Percentiles rank a stretch among this genome's conserved stretches.
phyloP scores from a whole-genome alignment of 345 rosid species.

The Diplotaxis tenuifolia region DNA sequence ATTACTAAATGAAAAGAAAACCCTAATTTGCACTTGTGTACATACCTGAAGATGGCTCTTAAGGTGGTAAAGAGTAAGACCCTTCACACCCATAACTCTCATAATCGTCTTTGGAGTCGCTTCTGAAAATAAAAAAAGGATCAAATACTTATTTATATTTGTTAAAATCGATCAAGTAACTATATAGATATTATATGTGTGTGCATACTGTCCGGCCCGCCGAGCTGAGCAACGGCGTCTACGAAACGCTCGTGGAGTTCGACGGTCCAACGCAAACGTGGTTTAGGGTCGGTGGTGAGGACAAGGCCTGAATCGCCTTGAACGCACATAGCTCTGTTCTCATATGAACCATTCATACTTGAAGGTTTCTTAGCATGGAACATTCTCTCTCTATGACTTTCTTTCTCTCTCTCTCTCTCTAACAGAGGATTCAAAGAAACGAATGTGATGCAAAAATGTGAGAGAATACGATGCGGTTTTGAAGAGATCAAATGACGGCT shows the following conservation, averaged over 20 bases:
- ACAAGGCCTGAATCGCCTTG: constrained; percentile 99
- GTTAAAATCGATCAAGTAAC: background rate
- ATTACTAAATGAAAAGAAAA: constrained; percentile 19
- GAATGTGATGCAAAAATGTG: constrained; percentile 82
- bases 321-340: constrained; percentile 80
- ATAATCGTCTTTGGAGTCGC: constrained; percentile 99
- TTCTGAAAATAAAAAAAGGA: constrained; percentile 45
- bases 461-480: constrained; percentile 90
- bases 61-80: constrained; percentile 99
- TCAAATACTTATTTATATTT: background rate
- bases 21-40: constrained; percentile 33
- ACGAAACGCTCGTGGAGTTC: constrained; percentile 99
- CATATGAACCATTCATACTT: constrained; percentile 79
- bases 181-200: background rate
- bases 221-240: constrained; percentile 97
- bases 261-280: constrained; percentile 98
- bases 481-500: constrained; percentile 43
- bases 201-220: constrained; percentile 90
- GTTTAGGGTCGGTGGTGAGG: constrained; percentile 99
- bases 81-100: constrained; percentile 99
- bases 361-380: constrained; percentile 95
- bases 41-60: constrained; percentile 99
- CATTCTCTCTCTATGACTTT: constrained; percentile 57
- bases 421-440: constrained; percentile 44
- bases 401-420: constrained; percentile 31